phyloP scores from a whole-genome alignment of 768 basidiomycete genomes.

The Kwoniella dejecticola region DNA sequence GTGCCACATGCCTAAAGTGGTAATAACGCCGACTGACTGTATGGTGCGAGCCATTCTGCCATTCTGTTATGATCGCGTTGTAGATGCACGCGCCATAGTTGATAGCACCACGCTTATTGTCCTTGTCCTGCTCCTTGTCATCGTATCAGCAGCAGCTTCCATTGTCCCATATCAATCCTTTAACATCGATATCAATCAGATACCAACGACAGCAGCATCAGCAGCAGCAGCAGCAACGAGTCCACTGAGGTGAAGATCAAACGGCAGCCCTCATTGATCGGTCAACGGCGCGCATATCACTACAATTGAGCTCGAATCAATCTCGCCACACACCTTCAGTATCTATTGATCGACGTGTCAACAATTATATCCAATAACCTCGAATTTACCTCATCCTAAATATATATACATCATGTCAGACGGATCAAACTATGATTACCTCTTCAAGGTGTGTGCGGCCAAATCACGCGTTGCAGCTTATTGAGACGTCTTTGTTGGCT shows the following conservation, averaged over 20 bases:
- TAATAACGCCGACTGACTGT: constrained; percentile 7
- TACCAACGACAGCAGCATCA: not conserved
- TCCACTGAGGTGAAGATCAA: not conserved
- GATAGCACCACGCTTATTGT: not conserved
- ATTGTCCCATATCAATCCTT: constrained; percentile 1
- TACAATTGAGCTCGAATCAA: no score
- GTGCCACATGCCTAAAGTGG: constrained; percentile 11
- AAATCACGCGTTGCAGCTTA: no score
- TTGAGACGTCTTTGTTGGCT: no score
- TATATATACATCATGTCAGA: constrained; percentile 67
- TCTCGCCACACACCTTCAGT: constrained; percentile 12
- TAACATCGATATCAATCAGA: not conserved
- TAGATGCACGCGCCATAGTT: constrained; percentile 3
- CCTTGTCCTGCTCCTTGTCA: no score
- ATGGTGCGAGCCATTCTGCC: not conserved
- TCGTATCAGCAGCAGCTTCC: not conserved
- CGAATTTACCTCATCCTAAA: not conserved
- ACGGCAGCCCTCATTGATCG: no score
- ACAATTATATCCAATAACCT: not conserved
- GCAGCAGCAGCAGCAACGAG: not conserved
- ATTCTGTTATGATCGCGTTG: not conserved
- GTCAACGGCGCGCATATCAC: no score
- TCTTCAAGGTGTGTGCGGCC: constrained; percentile 78
- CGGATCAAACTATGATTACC: constrained; percentile 95
- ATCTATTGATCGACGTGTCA: constrained; percentile 12